Percentiles rank a stretch among this genome's conserved stretches.
Evolutionary conservation across 2,329 filamentous ascomycete genomes (phyloP).

Genomic region (Fusarium oligoseptatum): DNA sequence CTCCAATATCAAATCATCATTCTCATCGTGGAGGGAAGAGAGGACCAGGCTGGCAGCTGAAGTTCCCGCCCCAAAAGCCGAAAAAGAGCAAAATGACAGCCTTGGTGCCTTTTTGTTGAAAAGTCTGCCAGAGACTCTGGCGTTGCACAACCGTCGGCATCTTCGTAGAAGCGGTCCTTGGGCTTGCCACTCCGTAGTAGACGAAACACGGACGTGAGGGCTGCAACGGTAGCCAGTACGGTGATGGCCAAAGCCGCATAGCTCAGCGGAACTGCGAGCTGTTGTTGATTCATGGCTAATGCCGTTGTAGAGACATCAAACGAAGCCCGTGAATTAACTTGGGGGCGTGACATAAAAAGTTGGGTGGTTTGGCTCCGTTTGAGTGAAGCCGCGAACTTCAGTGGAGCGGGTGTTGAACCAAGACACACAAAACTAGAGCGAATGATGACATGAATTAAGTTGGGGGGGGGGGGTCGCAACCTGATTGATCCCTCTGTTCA

Average conservation of each 20-base stretch:
- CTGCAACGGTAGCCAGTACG: constrained; percentile 40
- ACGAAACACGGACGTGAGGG: constrained; percentile 51
- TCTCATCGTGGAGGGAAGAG: constrained; percentile 53
- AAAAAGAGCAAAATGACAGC: constrained; percentile 63
- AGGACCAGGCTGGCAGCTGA: constrained; percentile 69
- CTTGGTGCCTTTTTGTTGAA: constrained; percentile 70
- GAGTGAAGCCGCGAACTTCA: not conserved
- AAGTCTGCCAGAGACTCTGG: constrained; percentile 71
- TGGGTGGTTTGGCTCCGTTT: too few species aligned
- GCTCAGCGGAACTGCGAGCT: constrained; percentile 34
- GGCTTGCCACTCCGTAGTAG: constrained; percentile 51
- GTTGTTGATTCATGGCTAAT: constrained; percentile 1
- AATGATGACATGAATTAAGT: not conserved
- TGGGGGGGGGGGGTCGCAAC: not conserved
- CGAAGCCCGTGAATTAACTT: not conserved
- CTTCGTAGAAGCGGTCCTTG: constrained; percentile 69
- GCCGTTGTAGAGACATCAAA: not conserved
- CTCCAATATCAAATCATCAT: constrained; percentile 59
- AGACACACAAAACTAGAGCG: not conserved
- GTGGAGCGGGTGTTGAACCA: not conserved
- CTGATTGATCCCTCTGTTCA: not conserved
- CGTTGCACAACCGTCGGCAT: constrained; percentile 76
- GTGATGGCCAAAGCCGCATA: constrained; percentile 49
- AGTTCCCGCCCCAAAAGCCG: constrained; percentile 63
- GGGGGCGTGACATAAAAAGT: not conserved